phyloP scores from a whole-genome alignment of 208 protist species.

The Trypanosoma mega region DNA sequence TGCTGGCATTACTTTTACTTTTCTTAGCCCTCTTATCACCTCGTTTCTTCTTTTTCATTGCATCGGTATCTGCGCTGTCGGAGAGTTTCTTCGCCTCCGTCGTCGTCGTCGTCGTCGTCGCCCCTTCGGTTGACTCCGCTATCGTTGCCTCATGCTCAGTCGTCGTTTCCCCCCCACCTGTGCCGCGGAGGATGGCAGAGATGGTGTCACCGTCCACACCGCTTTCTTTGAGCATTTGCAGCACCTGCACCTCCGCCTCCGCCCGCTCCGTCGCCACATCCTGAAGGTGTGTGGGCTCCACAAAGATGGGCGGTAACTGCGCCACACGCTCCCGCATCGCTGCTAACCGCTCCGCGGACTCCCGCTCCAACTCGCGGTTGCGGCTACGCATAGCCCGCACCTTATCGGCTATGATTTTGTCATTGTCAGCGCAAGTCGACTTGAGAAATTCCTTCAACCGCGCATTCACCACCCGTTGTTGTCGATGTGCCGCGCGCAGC shows the following conservation, averaged over 20 bases:
- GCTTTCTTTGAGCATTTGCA: constrained; percentile 62
- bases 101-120: constrained; percentile 1
- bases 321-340: constrained; percentile 74
- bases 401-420: constrained; percentile 57
- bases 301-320: constrained; percentile 78
- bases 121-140: neutral
- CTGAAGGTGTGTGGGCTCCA: constrained; percentile 70
- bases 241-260: constrained; percentile 66
- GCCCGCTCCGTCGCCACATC: constrained; percentile 56
- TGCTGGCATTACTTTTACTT: neutral
- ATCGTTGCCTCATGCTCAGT: too few species aligned
- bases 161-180: neutral
- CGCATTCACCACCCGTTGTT: constrained; percentile 54
- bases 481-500: constrained; percentile 16
- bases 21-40: neutral
- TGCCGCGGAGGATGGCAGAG: constrained; percentile 33
- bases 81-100: neutral
- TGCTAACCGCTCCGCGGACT: constrained; percentile 41
- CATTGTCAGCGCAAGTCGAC: constrained; percentile 39
- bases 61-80: neutral
- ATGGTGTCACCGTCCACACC: constrained; percentile 64
- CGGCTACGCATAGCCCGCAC: constrained; percentile 50
- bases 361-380: constrained; percentile 50
- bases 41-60: constrained; percentile 3
- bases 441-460: constrained; percentile 65